These are phyloP conservation scores for Chamaecyparis obtusa DNA, from an alignment of 75 land plant genomes.

Conservation along the genomic window DNA sequence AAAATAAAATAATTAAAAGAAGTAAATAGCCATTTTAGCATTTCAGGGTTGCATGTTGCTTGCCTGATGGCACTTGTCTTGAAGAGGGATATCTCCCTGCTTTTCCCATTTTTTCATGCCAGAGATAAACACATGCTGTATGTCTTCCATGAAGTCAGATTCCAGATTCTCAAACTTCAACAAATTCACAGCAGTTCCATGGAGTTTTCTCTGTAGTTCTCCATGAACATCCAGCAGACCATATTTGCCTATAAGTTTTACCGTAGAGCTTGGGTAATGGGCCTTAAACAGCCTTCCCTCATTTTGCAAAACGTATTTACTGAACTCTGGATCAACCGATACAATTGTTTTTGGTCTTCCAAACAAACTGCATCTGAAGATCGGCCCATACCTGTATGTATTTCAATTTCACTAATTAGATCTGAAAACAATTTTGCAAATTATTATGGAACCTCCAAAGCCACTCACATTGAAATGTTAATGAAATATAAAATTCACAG, in stretches of 20 bases:
- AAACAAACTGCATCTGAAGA: conserved; percentile 6
- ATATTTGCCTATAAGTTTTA: conserved; percentile 3
- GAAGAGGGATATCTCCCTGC: not conserved
- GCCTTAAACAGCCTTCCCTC: no score
- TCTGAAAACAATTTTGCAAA: no score
- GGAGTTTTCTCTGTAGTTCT: conserved; percentile 1
- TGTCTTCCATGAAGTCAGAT: no score
- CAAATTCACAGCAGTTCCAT: no score
- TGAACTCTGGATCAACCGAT: conserved; percentile 2
- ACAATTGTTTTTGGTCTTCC: not conserved
- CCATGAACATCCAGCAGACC: not conserved
- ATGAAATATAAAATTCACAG: no score
- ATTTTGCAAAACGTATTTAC: no score
- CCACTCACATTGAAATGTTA: no score
- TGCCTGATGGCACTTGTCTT: not conserved
- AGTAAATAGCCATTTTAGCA: not conserved
- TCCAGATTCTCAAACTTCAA: no score
- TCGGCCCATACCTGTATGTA: not conserved
- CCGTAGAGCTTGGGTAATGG: not conserved
- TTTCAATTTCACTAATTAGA: no score
- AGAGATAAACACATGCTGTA: not conserved
- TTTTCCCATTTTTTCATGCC: not conserved
- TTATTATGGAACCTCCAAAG: no score
- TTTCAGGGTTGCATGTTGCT: not conserved
- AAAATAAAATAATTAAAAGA: not conserved